phyloP scores from a whole-genome alignment of 2,329 filamentous ascomycete species.

The Calonectria pseudoreteaudii region DNA sequence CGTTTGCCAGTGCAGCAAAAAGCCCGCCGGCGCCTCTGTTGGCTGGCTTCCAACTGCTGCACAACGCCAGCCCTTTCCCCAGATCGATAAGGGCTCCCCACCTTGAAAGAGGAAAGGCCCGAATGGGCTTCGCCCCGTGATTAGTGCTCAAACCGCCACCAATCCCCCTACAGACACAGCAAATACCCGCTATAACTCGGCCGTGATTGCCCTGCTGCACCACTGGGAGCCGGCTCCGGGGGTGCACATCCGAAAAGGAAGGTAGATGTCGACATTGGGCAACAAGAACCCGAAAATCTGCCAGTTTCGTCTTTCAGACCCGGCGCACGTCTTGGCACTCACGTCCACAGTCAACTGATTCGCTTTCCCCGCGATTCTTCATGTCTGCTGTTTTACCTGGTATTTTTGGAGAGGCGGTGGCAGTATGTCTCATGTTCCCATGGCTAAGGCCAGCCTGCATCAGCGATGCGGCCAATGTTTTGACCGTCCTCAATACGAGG shows the following conservation, averaged over 20 bases:
- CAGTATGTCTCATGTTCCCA: background rate
- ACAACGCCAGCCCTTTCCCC: constrained; percentile 28
- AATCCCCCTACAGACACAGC: background rate
- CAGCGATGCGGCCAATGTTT: background rate
- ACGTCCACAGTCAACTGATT: background rate
- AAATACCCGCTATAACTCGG: background rate
- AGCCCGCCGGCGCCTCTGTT: background rate
- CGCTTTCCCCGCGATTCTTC: background rate
- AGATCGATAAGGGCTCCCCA: constrained; percentile 37
- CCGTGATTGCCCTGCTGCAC: background rate
- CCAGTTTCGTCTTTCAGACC: background rate
- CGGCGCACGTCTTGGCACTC: background rate
- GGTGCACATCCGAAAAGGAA: background rate
- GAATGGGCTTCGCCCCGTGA: constrained; percentile 35
- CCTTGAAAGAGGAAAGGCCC: constrained; percentile 36
- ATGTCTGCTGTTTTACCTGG: background rate
- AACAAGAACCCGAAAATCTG: background rate
- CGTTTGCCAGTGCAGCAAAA: background rate
- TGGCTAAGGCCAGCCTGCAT: background rate
- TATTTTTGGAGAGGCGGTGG: background rate
- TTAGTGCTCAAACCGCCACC: constrained; percentile 27
- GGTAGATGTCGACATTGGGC: background rate
- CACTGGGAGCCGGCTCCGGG: background rate
- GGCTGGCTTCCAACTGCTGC: background rate
- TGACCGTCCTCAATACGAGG: constrained; percentile 6